Base-by-base conservation (phyloP, 805 yeast species). In the Yamadazyma insecticola region DNA sequence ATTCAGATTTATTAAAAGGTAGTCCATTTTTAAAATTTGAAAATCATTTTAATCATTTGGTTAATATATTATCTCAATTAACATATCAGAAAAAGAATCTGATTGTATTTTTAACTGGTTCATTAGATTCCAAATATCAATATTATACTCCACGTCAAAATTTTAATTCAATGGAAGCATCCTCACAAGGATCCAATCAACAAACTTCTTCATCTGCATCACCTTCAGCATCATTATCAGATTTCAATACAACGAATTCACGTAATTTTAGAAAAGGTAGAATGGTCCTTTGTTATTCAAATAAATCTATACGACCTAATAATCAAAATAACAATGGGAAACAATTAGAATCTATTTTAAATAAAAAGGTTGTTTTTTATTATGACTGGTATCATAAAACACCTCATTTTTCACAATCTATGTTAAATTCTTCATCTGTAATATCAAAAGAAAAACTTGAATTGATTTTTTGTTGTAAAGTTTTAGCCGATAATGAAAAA, bases 301-400 rank as follows among this genome's bases (percentile, higher is more conserved):
- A 35, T 26, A 26, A 31, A 5, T 17, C 21, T 17, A n/a, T n/a
- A n/a, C n/a, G n/a, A n/a, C n/a, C n/a, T n/a, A n/a, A n/a, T n/a
- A n/a, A n/a, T n/a, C n/a, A n/a, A n/a, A n/a, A n/a, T n/a, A n/a
- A n/a, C n/a, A 22, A 18, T 5, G 7, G 21, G 3, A 27, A 19
- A 7, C 20, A 10, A 17, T 15, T 48, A 14, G 55, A 51, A 13
- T 37, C 50, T 12, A 42, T 44, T 13, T 32, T 57, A 22, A 42
- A 53, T 4, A 38, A 48, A 4, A 39, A 61, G 17, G 33, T 59
- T 4, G 27, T 60, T 3, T 57, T 64, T 32, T 61, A 52, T 41
- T 48, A 47, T 21, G 69, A 63, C 39, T 63, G 67, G 67, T 53
- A 45, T 28, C 45, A 45, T 28, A 49, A 48, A 22, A 22, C 47